Percentiles rank a stretch among this genome's conserved stretches.
Evolutionary conservation across 2,329 filamentous ascomycete genomes (phyloP).

Genomic region (Penicillium palitans): DNA sequence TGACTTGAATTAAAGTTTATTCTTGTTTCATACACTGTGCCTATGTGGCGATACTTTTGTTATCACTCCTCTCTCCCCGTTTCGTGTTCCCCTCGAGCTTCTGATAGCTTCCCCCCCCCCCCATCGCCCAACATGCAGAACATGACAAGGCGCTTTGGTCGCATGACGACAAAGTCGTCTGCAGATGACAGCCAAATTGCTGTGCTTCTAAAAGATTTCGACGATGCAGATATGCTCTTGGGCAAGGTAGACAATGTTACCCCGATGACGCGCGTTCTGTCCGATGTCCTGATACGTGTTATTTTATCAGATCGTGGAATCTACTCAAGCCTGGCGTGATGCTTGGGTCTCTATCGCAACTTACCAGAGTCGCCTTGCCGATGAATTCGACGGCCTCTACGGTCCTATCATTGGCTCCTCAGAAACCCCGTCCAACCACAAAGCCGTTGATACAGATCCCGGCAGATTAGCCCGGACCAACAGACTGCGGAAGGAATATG

Average conservation of each 20-base stretch:
- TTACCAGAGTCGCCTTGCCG: conserved; percentile 65
- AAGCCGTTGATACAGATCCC: conserved; percentile 61
- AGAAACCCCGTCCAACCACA: conserved; percentile 56
- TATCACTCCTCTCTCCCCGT: not conserved
- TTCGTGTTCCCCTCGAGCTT: not conserved
- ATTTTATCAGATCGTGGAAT: conserved; percentile 66
- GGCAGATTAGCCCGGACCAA: conserved; percentile 64
- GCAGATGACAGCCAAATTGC: conserved; percentile 77
- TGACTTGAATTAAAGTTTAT: not conserved
- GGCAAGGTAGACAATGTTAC: conserved; percentile 57
- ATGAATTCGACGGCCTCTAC: conserved; percentile 72
- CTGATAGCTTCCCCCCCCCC: not conserved
- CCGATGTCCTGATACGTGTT: conserved; percentile 9
- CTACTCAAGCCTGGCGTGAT: conserved; percentile 74
- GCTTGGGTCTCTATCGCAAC: conserved; percentile 72
- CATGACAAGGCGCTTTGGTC: conserved; percentile 71
- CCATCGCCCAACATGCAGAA: conserved; percentile 36
- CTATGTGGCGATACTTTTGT: not conserved
- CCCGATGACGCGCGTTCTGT: conserved; percentile 9
- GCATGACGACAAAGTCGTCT: conserved; percentile 65
- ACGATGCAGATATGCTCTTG: conserved; percentile 74
- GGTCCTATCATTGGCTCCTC: conserved; percentile 70
- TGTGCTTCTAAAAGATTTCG: conserved; percentile 73
- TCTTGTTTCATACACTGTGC: not conserved
- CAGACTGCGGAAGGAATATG: conserved; percentile 65